phyloP scores from a whole-genome alignment of 306 rosid species.

The Cucumis cinereus region DNA sequence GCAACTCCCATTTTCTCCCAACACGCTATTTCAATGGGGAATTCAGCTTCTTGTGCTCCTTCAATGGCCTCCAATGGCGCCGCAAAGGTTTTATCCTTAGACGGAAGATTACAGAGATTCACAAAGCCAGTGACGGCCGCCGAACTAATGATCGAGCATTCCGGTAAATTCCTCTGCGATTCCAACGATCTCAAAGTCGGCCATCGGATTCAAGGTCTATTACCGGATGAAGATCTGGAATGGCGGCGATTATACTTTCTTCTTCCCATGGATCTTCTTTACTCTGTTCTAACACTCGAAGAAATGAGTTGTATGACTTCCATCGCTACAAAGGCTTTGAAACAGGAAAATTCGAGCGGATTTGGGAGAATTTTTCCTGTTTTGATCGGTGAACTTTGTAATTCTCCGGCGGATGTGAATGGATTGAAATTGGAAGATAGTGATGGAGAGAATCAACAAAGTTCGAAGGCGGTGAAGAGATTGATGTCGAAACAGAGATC shows the following conservation, averaged over 20 bases:
- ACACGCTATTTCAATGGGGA: conserved; percentile 37
- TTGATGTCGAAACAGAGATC: conserved; percentile 60
- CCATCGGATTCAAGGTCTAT: conserved; percentile 59
- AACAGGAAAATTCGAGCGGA: conserved; percentile 32
- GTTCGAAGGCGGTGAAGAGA: conserved; percentile 24
- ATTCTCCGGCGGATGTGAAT: conserved; percentile 41
- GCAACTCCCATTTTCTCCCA: not conserved
- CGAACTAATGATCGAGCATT: conserved; percentile 52
- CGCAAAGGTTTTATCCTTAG: conserved; percentile 29
- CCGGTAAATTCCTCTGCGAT: conserved; percentile 62
- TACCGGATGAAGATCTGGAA: conserved; percentile 52
- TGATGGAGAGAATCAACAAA: conserved; percentile 4
- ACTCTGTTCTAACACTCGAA: conserved; percentile 70
- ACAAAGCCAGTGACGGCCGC: conserved; percentile 50
- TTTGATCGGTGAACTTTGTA: conserved; percentile 35
- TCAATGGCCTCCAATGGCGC: conserved; percentile 24
- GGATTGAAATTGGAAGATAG: conserved; percentile 9
- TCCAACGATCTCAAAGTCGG: conserved; percentile 60
- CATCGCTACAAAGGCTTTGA: conserved; percentile 48
- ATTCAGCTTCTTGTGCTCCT: conserved; percentile 62
- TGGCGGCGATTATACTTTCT: conserved; percentile 49
- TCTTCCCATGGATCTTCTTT: conserved; percentile 76
- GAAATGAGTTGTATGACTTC: conserved; percentile 52
- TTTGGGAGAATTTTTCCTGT: conserved; percentile 65
- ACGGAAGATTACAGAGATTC: conserved; percentile 50